Base-by-base conservation (phyloP, 768 basidiomycete genomes). In the Suillus discolor region DNA sequence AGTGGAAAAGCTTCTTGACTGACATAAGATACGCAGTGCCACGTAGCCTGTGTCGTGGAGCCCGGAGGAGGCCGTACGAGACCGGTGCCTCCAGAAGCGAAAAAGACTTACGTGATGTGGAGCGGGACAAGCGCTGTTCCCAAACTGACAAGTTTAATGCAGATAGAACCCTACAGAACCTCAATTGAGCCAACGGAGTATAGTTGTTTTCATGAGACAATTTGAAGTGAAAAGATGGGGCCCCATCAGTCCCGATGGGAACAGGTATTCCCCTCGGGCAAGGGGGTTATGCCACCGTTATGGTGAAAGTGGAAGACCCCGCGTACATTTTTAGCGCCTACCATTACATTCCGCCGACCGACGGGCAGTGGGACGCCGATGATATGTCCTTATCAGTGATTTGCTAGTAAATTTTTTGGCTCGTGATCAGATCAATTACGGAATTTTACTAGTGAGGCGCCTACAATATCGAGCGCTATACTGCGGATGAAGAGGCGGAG, bases 371-470 rank as follows among this genome's bases (percentile, higher is more conserved):
- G 25, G 12, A 11, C 12, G 3, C 57, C 23, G 9, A 16, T 6
- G 41, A 25, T 20, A 59, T 59, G 8, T 41, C 57, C 57, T 59
- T 41, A 59, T 59, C 23, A 59, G 25, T 59, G 57, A 59, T 59
- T 59, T 41, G 18, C 5, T 23, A 25, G 23, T 4, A 6, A 18
- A 11, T 15, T 18, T 16, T 18, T 28, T 41, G 39, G 9, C 57
- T 25, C 11, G 11, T 59, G 39, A 59, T 59, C 38, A 39, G 4
- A 59, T 59, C 39, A 59, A 25, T 59, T 59, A 59, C 57, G 57
- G 25, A 39, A 41, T 59, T 11, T 25, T 31, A 0, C 31, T 16
- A 49, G 4, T 41, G 28, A 25, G 57, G 15, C 57, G 57, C 23
- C 18, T 57, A 57, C 36, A 2, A n/a, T 36, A 25, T 16, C 6